A percentile compares a stretch with the other conserved stretches of the same genome.
phyloP scores from a whole-genome alignment of 2,329 filamentous ascomycete species.

The Penicillium italicum region DNA sequence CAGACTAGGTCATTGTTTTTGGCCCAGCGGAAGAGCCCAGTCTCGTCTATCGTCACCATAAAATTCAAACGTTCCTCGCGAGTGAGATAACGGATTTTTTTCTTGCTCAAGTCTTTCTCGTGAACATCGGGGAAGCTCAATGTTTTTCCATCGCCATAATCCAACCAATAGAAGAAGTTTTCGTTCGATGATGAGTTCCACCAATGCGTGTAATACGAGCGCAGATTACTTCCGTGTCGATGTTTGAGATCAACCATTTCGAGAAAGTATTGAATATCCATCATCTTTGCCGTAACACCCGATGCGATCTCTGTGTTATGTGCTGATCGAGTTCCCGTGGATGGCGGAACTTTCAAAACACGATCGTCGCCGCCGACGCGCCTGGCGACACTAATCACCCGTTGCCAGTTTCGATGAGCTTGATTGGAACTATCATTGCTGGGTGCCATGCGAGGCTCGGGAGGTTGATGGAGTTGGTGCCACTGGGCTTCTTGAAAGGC shows the following conservation, averaged over 20 bases:
- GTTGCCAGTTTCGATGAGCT: slow-evolving; percentile 71
- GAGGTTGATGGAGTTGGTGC: slow-evolving; percentile 45
- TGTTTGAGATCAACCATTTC: slow-evolving; percentile 87
- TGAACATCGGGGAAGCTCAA: slow-evolving; percentile 70
- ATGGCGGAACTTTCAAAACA: neutral
- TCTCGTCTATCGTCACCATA: slow-evolving; percentile 68
- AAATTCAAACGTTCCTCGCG: slow-evolving; percentile 79
- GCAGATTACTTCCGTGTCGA: slow-evolving; percentile 77
- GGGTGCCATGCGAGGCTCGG: slow-evolving; percentile 14
- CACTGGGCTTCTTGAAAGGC: slow-evolving; percentile 57
- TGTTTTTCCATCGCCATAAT: slow-evolving; percentile 70
- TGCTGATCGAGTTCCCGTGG: slow-evolving; percentile 36
- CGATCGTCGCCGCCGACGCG: slow-evolving; percentile 62
- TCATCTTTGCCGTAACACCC: slow-evolving; percentile 67
- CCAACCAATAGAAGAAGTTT: slow-evolving; percentile 94
- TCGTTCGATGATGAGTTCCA: slow-evolving; percentile 71
- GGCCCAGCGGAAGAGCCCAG: slow-evolving; percentile 79
- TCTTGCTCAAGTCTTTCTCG: slow-evolving; percentile 72
- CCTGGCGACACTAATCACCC: slow-evolving; percentile 65
- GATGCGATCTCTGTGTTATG: slow-evolving; percentile 50
- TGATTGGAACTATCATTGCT: slow-evolving; percentile 28
- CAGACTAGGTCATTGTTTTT: slow-evolving; percentile 77
- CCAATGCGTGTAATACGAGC: slow-evolving; percentile 81
- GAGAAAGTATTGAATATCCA: slow-evolving; percentile 81
- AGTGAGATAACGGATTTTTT: slow-evolving; percentile 77